Percentiles rank a stretch among this genome's conserved stretches.
Conservation (phyloP, 768 basidiomycete genomes). For the Sporobolomyces phaffii region DNA sequence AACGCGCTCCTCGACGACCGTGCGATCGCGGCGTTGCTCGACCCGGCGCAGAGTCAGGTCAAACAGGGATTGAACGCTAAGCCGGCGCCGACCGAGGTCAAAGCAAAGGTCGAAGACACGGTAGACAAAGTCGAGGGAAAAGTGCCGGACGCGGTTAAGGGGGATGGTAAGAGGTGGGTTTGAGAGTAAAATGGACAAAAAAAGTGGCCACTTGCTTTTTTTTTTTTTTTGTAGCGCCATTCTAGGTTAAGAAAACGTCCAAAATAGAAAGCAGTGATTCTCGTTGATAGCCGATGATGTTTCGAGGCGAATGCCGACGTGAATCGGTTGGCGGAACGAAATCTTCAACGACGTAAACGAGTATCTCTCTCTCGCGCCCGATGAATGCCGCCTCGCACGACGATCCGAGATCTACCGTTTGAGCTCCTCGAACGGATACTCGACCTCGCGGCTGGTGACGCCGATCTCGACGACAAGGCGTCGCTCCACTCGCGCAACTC, state of each 20-base stretch:
- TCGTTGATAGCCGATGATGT: too few relatives aligned
- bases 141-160: not conserved
- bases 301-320: too few relatives aligned
- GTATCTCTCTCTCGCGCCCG: not conserved
- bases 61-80: slow-evolving; percentile 2
- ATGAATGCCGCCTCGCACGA: slow-evolving; percentile 14
- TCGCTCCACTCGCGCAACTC: not conserved
- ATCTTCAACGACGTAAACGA: not conserved
- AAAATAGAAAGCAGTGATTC: not conserved
- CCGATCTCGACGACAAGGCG: not conserved
- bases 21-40: slow-evolving; percentile 22
- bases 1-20: slow-evolving; percentile 25
- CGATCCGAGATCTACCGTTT: slow-evolving; percentile 5
- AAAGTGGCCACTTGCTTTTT: too few relatives aligned
- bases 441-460: not conserved
- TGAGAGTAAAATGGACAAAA: too few relatives aligned
- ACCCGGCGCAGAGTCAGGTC: slow-evolving; percentile 30
- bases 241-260: not conserved
- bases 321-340: not conserved
- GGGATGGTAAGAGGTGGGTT: slow-evolving; percentile 19
- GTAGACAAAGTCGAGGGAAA: slow-evolving; percentile 5
- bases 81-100: not conserved
- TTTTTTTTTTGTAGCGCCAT: too few relatives aligned
- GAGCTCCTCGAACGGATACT: slow-evolving; percentile 25
- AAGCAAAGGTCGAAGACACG: not conserved